Evolutionary conservation across 768 basidiomycete species (phyloP).

Genomic region (Lentinula edodes): DNA sequence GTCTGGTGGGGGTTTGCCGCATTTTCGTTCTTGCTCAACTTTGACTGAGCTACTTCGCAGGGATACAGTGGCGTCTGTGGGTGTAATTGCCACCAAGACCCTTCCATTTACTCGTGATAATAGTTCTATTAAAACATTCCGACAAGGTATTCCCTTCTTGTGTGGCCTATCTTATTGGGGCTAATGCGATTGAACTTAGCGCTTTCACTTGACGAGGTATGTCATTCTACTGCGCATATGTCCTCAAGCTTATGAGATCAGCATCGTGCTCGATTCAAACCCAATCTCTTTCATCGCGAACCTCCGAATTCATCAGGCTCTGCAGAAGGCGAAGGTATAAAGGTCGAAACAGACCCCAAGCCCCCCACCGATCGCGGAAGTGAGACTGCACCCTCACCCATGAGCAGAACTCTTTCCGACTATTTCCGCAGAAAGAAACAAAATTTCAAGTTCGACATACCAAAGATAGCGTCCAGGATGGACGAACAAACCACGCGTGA

Average conservation of each 20-base stretch:
- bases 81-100: slow-evolving; percentile 49
- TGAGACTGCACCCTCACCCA: neutral
- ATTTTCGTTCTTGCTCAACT: neutral
- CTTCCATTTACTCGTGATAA: slow-evolving; percentile 69
- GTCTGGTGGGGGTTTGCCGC: slow-evolving; percentile 49
- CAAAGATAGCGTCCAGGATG: neutral
- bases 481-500: neutral
- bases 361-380: slow-evolving; percentile 23
- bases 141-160: slow-evolving; percentile 33
- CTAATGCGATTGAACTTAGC: slow-evolving; percentile 25
- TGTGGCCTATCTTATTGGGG: too few relatives aligned
- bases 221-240: slow-evolving; percentile 9
- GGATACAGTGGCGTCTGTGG: slow-evolving; percentile 81
- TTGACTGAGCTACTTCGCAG: slow-evolving; percentile 23
- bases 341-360: slow-evolving; percentile 10
- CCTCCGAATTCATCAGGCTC: slow-evolving; percentile 15
- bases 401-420: slow-evolving; percentile 1
- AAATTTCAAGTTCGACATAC: neutral
- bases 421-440: neutral
- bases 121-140: slow-evolving; percentile 58
- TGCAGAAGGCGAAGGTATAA: neutral
- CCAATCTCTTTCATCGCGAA: slow-evolving; percentile 55
- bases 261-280: slow-evolving; percentile 63
- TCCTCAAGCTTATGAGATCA: slow-evolving; percentile 18
- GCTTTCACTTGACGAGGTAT: slow-evolving; percentile 70